Base-by-base conservation (phyloP, 768 basidiomycete genomes). In the Podaxis mareebaensis region DNA sequence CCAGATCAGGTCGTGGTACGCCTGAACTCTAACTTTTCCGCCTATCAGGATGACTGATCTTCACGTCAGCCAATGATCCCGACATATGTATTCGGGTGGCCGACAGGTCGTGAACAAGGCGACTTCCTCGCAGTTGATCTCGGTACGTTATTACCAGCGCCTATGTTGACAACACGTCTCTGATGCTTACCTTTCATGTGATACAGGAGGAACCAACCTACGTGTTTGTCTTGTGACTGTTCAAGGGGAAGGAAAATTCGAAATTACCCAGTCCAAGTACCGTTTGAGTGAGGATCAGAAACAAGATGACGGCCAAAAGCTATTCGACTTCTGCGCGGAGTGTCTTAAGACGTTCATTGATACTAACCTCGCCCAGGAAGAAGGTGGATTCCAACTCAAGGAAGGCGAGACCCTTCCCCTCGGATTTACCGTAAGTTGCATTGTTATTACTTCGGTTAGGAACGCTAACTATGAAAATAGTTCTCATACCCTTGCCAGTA, bases 301-400 rank as follows among this genome's bases (percentile, higher is more conserved):
- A 76, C 95, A 97, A 64, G 93, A 92, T 6, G 95, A 98, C n/a
- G 97, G 96, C 5, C 90, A 94, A 72, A 90, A 89, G 64, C 78
- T 99, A 57, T 98, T 99, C 68, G 97, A 99, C 77, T 99, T 99
- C 71, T 99, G 96, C 73, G 97, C 94, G 0, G 90, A 96, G 72
- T 97, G 92, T 72, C 77, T 99, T 63, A 91, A 92, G 74, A 88
- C 85, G 6, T 99, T 99, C 75, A 83, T 98, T 67, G 85, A 89
- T 30, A 87, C 89, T 17, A 92, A 93, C 58, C 76, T 87, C 15
- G 81, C 79, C 12, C 53, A 56, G 46, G 79, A 79, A 60, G 70
- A 83, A 54, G 86, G 83, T 10, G 75, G 77, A 3, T 76, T 87
- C 42, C 67, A 78, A 56, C 66, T 86, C 33, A 77, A 80, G 68